Conservation (phyloP, 1,139 yeast genomes). For the Suhomyces bribrorum region DNA sequence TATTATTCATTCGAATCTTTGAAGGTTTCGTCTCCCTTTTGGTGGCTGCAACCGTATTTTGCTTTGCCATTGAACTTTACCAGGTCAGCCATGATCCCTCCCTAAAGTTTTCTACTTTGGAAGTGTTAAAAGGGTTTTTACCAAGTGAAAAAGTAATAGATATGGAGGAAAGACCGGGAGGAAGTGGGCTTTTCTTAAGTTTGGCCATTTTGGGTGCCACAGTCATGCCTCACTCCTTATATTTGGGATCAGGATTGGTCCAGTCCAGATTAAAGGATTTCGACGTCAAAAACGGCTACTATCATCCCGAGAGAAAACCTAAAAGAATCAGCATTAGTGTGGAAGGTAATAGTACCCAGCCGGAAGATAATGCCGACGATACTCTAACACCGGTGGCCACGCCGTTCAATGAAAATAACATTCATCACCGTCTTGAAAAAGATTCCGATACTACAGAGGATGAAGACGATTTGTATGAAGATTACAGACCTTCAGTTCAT, state of each 20-base stretch:
- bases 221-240: slow-evolving; percentile 95
- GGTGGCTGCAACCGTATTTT: slow-evolving; percentile 79
- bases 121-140: slow-evolving; percentile 69
- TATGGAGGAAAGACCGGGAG: slow-evolving; percentile 53
- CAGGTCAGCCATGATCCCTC: slow-evolving; percentile 58
- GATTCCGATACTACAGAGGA: slow-evolving; percentile 13
- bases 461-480: slow-evolving; percentile 25
- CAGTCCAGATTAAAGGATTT: slow-evolving; percentile 85
- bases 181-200: slow-evolving; percentile 74
- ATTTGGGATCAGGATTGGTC: slow-evolving; percentile 89
- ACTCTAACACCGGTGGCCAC: slow-evolving; percentile 15
- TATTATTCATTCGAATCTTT: slow-evolving; percentile 74
- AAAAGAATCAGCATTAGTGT: slow-evolving; percentile 2
- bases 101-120: slow-evolving; percentile 51
- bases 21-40: slow-evolving; percentile 77
- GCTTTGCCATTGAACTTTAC: slow-evolving; percentile 79
- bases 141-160: slow-evolving; percentile 72
- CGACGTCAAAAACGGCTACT: slow-evolving; percentile 66
- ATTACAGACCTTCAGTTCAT: slow-evolving; percentile 64
- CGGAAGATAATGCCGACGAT: slow-evolving; percentile 7
- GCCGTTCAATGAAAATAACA: slow-evolving; percentile 10
- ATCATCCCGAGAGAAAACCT: slow-evolving; percentile 24
- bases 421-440: slow-evolving; percentile 15
- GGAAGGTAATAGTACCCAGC: slow-evolving; percentile 5
- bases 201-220: slow-evolving; percentile 96